Evolutionary conservation across 1,284 basidiomycete species (phyloP).

Genomic region (Ustilago nuda): DNA sequence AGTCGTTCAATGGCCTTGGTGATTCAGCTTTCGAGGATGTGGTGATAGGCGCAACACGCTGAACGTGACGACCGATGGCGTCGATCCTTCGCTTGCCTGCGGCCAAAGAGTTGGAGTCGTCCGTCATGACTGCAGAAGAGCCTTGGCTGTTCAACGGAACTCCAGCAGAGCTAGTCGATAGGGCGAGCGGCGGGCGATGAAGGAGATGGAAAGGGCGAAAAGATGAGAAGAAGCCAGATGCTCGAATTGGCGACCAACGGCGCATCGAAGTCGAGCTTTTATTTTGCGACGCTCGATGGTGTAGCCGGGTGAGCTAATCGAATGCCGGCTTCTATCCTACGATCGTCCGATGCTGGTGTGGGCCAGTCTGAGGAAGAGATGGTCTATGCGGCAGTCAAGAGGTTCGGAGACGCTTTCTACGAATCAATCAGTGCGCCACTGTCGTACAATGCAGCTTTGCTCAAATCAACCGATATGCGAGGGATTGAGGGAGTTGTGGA

Average conservation of each 20-base stretch:
- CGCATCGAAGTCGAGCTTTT: constrained; percentile 23
- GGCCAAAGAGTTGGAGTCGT: constrained; percentile 29
- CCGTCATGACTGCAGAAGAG: constrained; percentile 17
- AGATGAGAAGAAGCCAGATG: constrained; percentile 7
- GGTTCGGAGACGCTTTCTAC: neutral
- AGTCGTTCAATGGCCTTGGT: constrained; percentile 21
- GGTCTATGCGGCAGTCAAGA: neutral
- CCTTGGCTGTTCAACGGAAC: neutral
- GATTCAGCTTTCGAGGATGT: constrained; percentile 22
- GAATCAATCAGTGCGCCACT: neutral
- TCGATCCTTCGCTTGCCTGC: constrained; percentile 40
- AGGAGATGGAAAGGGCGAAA: constrained; percentile 3
- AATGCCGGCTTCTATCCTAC: neutral
- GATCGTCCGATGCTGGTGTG: neutral
- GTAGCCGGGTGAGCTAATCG: neutral
- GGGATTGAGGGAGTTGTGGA: neutral
- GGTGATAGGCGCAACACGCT: constrained; percentile 33
- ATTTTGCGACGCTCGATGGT: neutral
- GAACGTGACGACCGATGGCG: constrained; percentile 43
- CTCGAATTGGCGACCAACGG: constrained; percentile 15
- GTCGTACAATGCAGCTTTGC: neutral
- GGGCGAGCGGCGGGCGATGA: neutral
- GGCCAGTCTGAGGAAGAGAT: neutral
- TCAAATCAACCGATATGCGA: neutral
- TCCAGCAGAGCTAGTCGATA: neutral